A percentile compares a stretch with the other conserved stretches of the same genome.
These are phyloP conservation scores for Simmondsia chinensis DNA, from an alignment of 148 eudicot genomes.

Conservation along the genomic window DNA sequence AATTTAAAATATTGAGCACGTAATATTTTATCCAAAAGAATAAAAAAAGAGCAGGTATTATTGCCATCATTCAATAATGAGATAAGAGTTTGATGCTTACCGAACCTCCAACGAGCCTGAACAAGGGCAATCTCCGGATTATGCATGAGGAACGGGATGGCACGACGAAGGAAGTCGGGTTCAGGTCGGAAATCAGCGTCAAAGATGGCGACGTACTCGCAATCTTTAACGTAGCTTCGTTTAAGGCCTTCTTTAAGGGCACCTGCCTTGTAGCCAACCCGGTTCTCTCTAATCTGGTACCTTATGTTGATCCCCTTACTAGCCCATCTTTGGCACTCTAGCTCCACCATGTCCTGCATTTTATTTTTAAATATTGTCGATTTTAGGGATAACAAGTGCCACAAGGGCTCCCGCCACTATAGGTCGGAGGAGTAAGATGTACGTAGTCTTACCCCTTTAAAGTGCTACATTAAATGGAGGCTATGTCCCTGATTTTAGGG, in stretches of 20 bases:
- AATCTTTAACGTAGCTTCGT: constrained; percentile 61
- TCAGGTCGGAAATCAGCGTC: constrained; percentile 94
- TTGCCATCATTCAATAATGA: too few relatives aligned
- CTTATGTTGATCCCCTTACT: constrained; percentile 67
- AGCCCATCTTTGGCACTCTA: constrained; percentile 79
- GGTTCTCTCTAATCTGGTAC: constrained; percentile 69
- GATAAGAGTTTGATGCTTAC: constrained; percentile 24
- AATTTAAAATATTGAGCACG: too few relatives aligned
- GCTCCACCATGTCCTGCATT: constrained; percentile 79
- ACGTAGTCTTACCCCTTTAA: too few relatives aligned
- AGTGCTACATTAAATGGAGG: too few relatives aligned
- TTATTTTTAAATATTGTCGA: too few relatives aligned
- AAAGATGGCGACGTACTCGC: constrained; percentile 76
- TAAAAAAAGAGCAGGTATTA: too few relatives aligned
- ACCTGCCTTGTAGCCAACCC: constrained; percentile 91
- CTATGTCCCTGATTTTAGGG: too few relatives aligned
- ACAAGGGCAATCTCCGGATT: constrained; percentile 72
- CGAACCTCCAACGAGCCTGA: constrained; percentile 89
- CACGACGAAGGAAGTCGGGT: constrained; percentile 61
- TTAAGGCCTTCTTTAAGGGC: constrained; percentile 82
- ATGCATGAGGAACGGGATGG: constrained; percentile 63
- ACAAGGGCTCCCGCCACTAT: too few relatives aligned
- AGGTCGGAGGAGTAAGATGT: too few relatives aligned
- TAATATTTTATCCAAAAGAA: too few relatives aligned
- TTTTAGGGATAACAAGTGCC: too few relatives aligned